Evolutionary conservation across 352 stramenopile species (phyloP).

Genomic region (Halophytophthora polymorphica): DNA sequence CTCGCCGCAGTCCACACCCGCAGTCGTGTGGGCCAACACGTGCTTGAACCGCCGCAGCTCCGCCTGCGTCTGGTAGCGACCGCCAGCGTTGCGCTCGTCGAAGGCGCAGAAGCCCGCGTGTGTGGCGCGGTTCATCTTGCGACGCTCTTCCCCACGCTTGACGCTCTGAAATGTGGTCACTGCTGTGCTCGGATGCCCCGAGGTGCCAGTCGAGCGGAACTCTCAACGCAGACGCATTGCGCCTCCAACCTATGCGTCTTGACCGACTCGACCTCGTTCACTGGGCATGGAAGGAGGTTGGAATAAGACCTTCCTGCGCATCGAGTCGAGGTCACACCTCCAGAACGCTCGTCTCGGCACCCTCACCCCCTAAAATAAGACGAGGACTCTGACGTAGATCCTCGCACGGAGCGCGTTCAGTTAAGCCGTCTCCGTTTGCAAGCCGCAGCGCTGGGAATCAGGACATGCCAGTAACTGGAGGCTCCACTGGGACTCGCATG

Average conservation of each 20-base stretch:
- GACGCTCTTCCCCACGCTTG: too few relatives aligned
- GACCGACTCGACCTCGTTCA: too few relatives aligned
- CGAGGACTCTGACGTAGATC: too few relatives aligned
- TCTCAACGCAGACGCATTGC: too few relatives aligned
- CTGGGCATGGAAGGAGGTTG: too few relatives aligned
- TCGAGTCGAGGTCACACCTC: background rate
- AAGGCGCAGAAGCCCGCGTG: constrained; percentile 72
- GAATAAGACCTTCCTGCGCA: background rate
- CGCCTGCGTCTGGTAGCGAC: constrained; percentile 68
- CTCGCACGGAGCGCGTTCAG: too few relatives aligned
- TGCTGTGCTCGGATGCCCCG: background rate
- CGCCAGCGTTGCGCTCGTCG: constrained; percentile 73
- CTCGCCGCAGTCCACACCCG: constrained; percentile 52
- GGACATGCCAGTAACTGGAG: constrained; percentile 4
- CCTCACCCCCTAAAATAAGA: too few relatives aligned
- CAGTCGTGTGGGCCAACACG: constrained; percentile 46
- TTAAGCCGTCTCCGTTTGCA: too few relatives aligned
- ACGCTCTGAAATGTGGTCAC: constrained; percentile 5
- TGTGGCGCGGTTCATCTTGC: constrained; percentile 51
- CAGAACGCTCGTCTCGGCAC: too few relatives aligned
- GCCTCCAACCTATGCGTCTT: too few relatives aligned
- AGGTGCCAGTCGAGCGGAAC: background rate
- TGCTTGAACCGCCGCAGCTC: constrained; percentile 79
- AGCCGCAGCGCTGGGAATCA: too few relatives aligned
- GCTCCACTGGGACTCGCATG: background rate